Evolutionary conservation across 345 rosid species (phyloP), one percentile per base, ranked within the genome.

Genomic region (Triadica sebifera): DNA sequence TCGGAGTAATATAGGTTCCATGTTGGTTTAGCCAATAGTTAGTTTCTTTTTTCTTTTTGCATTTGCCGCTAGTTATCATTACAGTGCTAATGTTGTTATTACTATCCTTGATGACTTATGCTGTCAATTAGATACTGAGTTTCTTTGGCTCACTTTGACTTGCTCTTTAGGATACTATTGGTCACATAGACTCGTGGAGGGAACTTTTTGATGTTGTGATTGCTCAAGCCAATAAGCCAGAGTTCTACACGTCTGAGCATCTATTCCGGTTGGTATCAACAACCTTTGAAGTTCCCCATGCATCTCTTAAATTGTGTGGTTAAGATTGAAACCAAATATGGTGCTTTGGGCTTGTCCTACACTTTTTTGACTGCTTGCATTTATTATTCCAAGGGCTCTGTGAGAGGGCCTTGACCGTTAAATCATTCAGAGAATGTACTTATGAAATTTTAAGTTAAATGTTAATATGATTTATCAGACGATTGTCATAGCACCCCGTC

Each of bases 201-300:
- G 97, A 94, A 46, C 98, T 94, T 80, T 94, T 94, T 43, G 98
- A 92, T 83, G 99, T 94, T 66, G 96, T 92, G 64, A 94, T 94
- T 83, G 99, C 96, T 43, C 88, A 94, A 87, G 98, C 99, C 38
- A 91, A 91, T 80, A 92, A 94, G 82, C 99, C 97, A 65, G 94
- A 91, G 1, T 92, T 94, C 81, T 91, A 91, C 82, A 91, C 92
- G 74, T 93, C 93, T 73, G 94, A 92, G 82, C 97, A 90, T 73
- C 97, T 93, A 39, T 93, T 93, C 82, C 97, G 98, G 98, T 93
- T 78, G 47, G 89, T 81, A 22, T 70, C 58, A 49, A 46, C 46
- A 50, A 49, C 69, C 1, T n/a, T n/a, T n/a, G n/a, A n/a, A n/a
- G n/a, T n/a, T n/a, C n/a, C 7, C 8, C 3, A 0, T n/a, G n/a